Conservation (phyloP, 768 basidiomycete species). For the Auricularia heimuer region DNA sequence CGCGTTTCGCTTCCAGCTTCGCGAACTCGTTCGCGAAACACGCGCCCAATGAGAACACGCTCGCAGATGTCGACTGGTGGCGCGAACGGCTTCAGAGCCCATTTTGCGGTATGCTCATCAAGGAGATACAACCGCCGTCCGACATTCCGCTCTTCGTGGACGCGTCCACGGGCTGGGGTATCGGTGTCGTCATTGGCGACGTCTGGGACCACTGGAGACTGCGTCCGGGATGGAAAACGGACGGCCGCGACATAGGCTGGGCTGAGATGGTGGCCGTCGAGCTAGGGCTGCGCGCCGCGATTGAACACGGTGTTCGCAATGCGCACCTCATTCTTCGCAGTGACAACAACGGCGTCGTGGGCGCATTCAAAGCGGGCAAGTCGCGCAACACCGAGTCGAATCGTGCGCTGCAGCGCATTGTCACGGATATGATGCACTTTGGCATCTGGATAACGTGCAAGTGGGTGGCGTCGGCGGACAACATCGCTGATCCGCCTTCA, state of each 20-base stretch:
- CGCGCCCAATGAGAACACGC: conserved; percentile 7
- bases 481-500: conserved; percentile 27
- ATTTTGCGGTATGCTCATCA: conserved; percentile 11
- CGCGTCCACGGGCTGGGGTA: conserved; percentile 31
- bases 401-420: conserved; percentile 20
- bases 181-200: conserved; percentile 27
- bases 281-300: conserved; percentile 26
- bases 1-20: conserved; percentile 13
- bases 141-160: conserved; percentile 30
- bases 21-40: conserved; percentile 21
- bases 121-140: conserved; percentile 7
- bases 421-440: conserved; percentile 14
- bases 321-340: conserved; percentile 25
- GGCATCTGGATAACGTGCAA: conserved; percentile 17
- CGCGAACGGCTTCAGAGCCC: conserved; percentile 16
- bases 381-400: conserved; percentile 13
- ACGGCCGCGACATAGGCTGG: conserved; percentile 31
- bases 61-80: conserved; percentile 24
- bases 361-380: conserved; percentile 18
- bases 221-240: conserved; percentile 19
- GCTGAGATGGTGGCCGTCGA: conserved; percentile 37
- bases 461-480: conserved; percentile 25
- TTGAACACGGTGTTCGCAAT: conserved; percentile 15
- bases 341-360: conserved; percentile 33
- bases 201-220: conserved; percentile 34